A percentile compares a stretch with the other conserved stretches of the same genome.
These are phyloP conservation scores for Elaeis oleifera DNA, from an alignment of 202 grass and related monocot species.

Conservation along the genomic window DNA sequence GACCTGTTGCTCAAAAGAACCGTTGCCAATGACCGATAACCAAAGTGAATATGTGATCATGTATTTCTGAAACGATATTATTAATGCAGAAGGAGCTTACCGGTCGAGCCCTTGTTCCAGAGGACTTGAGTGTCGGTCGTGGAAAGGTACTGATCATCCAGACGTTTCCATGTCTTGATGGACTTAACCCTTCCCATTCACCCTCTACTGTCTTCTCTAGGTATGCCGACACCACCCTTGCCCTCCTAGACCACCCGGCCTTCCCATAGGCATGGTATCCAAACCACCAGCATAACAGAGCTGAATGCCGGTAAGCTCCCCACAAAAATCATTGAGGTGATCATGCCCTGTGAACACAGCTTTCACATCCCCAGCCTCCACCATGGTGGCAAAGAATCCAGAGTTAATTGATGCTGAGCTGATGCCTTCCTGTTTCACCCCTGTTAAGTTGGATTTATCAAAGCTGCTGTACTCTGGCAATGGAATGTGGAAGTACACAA, in stretches of 20 bases:
- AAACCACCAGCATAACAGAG: constrained; percentile 85
- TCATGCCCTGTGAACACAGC: constrained; percentile 84
- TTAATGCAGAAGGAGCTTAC: constrained; percentile 25
- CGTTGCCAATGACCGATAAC: no score
- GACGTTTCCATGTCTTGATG: constrained; percentile 96
- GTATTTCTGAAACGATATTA: no score
- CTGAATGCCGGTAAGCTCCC: constrained; percentile 61
- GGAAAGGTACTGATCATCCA: constrained; percentile 69
- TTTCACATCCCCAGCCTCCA: constrained; percentile 85
- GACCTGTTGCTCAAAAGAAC: no score
- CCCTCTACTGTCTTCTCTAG: constrained; percentile 55
- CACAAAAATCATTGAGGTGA: constrained; percentile 85
- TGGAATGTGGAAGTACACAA: constrained; percentile 94
- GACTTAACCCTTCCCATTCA: constrained; percentile 76
- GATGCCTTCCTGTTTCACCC: constrained; percentile 78
- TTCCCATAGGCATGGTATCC: constrained; percentile 96
- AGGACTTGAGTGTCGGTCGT: constrained; percentile 74
- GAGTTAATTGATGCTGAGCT: constrained; percentile 85
- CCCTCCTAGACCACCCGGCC: constrained; percentile 86
- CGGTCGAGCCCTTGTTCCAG: constrained; percentile 64
- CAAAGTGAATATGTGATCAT: no score
- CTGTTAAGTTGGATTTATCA: constrained; percentile 56
- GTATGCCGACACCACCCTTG: constrained; percentile 73
- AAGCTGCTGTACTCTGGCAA: constrained; percentile 75
- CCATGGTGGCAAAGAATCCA: constrained; percentile 83